These are phyloP conservation scores for Gossypium stocksii DNA, from an alignment of 345 rosid genomes.

Conservation along the genomic window DNA sequence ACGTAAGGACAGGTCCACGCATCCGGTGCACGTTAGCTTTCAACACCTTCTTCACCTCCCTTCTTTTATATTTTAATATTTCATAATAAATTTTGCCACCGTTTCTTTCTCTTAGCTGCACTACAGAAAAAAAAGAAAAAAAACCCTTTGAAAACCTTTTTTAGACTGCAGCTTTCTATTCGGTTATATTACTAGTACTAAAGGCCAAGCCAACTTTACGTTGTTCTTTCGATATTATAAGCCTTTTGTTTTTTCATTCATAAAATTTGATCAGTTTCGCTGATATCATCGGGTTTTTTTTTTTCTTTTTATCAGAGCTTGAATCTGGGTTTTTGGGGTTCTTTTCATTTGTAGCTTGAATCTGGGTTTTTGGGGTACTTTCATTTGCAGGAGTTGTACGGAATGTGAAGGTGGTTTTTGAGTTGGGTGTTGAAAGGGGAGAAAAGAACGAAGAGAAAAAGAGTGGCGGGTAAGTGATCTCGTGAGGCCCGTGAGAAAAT, in stretches of 20 bases:
- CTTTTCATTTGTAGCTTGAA: neutral
- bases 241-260: neutral
- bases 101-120: neutral
- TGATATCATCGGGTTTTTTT: neutral
- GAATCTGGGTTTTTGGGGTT: neutral
- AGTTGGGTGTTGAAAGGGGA: neutral
- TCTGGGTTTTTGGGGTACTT: neutral
- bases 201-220: neutral
- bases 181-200: neutral
- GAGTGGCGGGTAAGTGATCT: neutral
- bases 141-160: conserved; percentile 2
- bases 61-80: neutral
- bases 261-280: neutral
- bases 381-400: neutral
- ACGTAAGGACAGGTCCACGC: neutral
- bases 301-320: neutral
- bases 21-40: neutral
- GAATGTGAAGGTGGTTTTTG: neutral
- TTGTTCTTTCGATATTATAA: neutral
- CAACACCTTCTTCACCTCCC: neutral
- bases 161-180: neutral
- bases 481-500: conserved; percentile 32
- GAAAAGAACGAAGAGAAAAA: neutral
- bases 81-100: neutral
- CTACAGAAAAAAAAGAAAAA: neutral